Conservation (phyloP, 768 basidiomycete genomes). For the Psilocybe cyanescens region DNA sequence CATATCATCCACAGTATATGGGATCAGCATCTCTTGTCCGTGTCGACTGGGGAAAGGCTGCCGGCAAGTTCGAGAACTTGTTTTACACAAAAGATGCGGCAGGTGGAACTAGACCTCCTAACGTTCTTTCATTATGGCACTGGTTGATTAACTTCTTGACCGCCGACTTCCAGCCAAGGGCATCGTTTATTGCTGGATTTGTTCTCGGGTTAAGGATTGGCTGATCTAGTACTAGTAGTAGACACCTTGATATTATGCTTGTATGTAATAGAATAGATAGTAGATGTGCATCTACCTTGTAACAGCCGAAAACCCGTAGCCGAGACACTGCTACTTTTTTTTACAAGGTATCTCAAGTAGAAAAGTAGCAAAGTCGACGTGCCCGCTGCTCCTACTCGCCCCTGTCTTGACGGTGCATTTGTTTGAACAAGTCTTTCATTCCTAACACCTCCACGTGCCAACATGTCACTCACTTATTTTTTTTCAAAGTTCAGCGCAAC, state of each 20-base stretch:
- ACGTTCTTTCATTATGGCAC: slow-evolving; percentile 63
- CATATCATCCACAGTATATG: slow-evolving; percentile 63
- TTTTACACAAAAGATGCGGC: slow-evolving; percentile 68
- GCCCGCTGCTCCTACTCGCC: not conserved
- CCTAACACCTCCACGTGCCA: slow-evolving; percentile 2
- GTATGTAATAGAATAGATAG: too few species aligned
- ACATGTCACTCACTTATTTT: slow-evolving; percentile 10
- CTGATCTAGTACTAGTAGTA: slow-evolving; percentile 33
- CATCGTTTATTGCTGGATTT: slow-evolving; percentile 86
- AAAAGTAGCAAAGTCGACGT: too few species aligned
- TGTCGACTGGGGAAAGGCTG: slow-evolving; percentile 79
- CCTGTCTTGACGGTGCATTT: not conserved
- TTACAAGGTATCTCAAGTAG: too few species aligned
- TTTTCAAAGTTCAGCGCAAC: slow-evolving; percentile 10
- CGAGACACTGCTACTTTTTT: too few species aligned
- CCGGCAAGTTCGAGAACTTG: slow-evolving; percentile 67
- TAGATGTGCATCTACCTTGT: too few species aligned
- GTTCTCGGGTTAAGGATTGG: slow-evolving; percentile 82
- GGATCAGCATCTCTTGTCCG: slow-evolving; percentile 71
- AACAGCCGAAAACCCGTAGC: too few species aligned
- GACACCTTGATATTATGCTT: not conserved
- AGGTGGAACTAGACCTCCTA: slow-evolving; percentile 63
- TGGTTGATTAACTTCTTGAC: slow-evolving; percentile 83
- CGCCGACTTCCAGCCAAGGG: slow-evolving; percentile 90
- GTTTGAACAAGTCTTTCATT: not conserved